A percentile compares a stretch with the other conserved stretches of the same genome.
Evolutionary conservation across 768 basidiomycete genomes (phyloP).

Genomic region (Termitomyces sp.): DNA sequence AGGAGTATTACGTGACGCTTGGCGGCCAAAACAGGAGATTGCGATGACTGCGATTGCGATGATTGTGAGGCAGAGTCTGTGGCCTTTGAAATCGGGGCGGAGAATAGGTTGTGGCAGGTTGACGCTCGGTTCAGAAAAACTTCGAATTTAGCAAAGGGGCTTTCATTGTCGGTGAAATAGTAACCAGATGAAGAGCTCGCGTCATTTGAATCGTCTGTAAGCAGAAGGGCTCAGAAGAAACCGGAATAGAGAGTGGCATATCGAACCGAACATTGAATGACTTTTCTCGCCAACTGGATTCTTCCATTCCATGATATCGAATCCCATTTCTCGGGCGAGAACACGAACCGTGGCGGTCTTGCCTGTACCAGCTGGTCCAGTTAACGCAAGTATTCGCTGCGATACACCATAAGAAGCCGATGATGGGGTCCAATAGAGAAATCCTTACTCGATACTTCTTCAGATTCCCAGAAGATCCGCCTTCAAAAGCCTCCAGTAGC

Average conservation of each 20-base stretch:
- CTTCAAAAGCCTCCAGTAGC: slow-evolving; percentile 68
- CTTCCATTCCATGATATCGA: slow-evolving; percentile 85
- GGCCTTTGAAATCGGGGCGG: slow-evolving; percentile 3
- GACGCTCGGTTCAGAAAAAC: slow-evolving; percentile 69
- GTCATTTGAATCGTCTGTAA: background rate
- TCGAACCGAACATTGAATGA: slow-evolving; percentile 16
- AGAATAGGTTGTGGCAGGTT: slow-evolving; percentile 51
- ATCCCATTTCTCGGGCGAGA: slow-evolving; percentile 65
- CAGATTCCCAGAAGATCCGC: slow-evolving; percentile 56
- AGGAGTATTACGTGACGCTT: slow-evolving; percentile 67
- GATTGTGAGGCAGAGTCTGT: slow-evolving; percentile 8
- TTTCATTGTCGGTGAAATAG: slow-evolving; percentile 32
- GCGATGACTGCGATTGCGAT: slow-evolving; percentile 6
- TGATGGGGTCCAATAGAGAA: background rate
- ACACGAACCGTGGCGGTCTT: slow-evolving; percentile 86
- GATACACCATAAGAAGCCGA: background rate
- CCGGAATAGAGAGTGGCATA: background rate
- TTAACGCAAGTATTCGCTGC: slow-evolving; percentile 78
- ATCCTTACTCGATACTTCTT: slow-evolving; percentile 67
- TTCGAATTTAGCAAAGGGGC: slow-evolving; percentile 62
- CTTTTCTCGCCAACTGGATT: slow-evolving; percentile 55
- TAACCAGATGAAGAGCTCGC: slow-evolving; percentile 1
- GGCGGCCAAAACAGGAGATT: slow-evolving; percentile 5
- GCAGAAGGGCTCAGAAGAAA: background rate
- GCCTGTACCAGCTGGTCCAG: slow-evolving; percentile 84